A percentile compares a stretch with the other conserved stretches of the same genome.
These are phyloP conservation scores for Potentilla sterilis DNA, from an alignment of 306 rosid genomes.

Conservation along the genomic window DNA sequence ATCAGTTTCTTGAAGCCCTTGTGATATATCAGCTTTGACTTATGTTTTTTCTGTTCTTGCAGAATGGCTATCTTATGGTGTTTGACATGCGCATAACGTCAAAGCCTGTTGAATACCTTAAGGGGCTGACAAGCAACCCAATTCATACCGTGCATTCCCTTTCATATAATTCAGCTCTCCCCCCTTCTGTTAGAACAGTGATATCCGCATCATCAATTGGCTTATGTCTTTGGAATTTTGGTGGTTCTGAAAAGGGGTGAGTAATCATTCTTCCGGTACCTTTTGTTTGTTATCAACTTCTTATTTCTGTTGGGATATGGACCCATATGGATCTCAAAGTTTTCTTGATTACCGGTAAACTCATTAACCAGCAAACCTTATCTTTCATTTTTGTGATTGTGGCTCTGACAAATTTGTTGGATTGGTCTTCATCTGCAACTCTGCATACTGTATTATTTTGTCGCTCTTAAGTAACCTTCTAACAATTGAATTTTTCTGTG, in stretches of 20 bases:
- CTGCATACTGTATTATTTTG: not conserved
- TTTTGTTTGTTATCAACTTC: not conserved
- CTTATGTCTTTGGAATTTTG: conserved; percentile 69
- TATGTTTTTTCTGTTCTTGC: conserved; percentile 26
- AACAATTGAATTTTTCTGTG: conserved; percentile 16
- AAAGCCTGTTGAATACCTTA: conserved; percentile 58
- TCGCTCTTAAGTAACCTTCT: not conserved
- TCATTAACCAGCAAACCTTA: not conserved
- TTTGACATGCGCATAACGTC: conserved; percentile 81
- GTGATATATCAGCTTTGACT: conserved; percentile 19
- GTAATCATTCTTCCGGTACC: conserved; percentile 19
- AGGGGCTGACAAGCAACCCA: conserved; percentile 67
- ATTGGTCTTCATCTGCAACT: not conserved
- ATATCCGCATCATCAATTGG: conserved; percentile 87
- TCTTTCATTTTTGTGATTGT: not conserved
- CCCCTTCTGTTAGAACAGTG: conserved; percentile 45
- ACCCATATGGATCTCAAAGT: not conserved
- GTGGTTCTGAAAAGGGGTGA: conserved; percentile 63
- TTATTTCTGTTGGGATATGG: not conserved
- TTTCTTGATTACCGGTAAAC: not conserved
- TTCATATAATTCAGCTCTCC: conserved; percentile 41
- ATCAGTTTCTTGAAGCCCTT: conserved; percentile 11
- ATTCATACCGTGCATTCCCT: conserved; percentile 76
- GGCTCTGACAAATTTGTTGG: not conserved
- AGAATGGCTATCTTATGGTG: conserved; percentile 80